Base-by-base conservation (phyloP, 1,284 basidiomycete species). In the Coniferiporia weirii region DNA sequence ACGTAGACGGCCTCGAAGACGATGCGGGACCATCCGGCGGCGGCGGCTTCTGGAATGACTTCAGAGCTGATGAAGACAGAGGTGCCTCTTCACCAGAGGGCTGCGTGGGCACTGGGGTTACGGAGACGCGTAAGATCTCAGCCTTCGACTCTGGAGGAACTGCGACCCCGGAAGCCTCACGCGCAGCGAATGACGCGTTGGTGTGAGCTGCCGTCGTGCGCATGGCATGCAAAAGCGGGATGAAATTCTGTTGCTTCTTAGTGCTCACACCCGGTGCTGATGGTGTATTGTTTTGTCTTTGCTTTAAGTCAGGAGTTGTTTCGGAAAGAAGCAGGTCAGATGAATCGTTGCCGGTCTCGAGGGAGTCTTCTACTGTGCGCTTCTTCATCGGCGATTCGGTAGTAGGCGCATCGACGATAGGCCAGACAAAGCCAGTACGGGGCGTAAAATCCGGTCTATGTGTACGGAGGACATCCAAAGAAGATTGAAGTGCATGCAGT, bases 361-460 rank as follows among this genome's bases (percentile, higher is more conserved):
- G 54, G 22, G n/a, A 73, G 27, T 70, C 71, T 36, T 64, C 57
- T 22, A 60, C 63, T 40, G 77, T 71, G 67, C 80, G 82, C 71
- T 81, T 82, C 63, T 66, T 70, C 56, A 44, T 43, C 35, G 51
- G 53, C 20, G 51, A 66, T 44, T 79, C 76, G 47, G 80, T 75
- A 9, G 76, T 64, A 17, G 78, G 73, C 15, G 80, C 69, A 64
- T 88, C 87, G 58, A 79, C 74, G 61, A 91, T 83, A 45, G 89
- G 89, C 89, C 89, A 91, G 2, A 86, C 80, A 66, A 90, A 91
- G 8, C 89, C 89, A 44, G 86, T 86, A 47, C 89, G 80, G 56
- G 89, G 89, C 13, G 87, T 88, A 67, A 88, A 90, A 60, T 87
- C 86, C 6, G 89, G 89, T 62, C 85, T 77, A 66, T 88, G 79